A percentile compares a stretch with the other conserved stretches of the same genome.
Evolutionary conservation across 2,329 filamentous ascomycete species (phyloP).

Genomic region (Macrophomina pseudophaseolina): DNA sequence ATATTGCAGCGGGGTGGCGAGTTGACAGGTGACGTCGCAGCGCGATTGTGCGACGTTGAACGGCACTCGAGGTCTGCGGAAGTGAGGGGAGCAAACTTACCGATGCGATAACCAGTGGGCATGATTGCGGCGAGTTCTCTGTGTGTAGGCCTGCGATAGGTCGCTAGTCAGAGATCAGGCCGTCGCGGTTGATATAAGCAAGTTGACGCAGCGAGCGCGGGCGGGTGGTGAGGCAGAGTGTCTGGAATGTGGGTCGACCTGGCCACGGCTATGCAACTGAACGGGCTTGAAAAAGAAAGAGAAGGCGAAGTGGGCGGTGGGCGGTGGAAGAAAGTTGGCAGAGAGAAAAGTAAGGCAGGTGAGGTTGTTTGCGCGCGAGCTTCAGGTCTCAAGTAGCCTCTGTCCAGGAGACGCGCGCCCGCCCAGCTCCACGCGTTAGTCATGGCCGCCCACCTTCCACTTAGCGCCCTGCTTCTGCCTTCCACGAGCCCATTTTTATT

Average conservation of each 20-base stretch:
- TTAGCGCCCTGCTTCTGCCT: background rate
- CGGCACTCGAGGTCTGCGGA: background rate
- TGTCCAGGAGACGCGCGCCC: slow-evolving; percentile 9
- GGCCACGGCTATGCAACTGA: background rate
- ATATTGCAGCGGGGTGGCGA: slow-evolving; percentile 7
- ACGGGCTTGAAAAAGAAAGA: background rate
- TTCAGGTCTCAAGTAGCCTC: background rate
- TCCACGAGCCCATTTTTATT: background rate
- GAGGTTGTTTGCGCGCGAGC: slow-evolving; percentile 22
- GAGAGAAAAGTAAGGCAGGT: background rate
- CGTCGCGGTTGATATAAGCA: slow-evolving; percentile 3
- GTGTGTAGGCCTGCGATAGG: background rate
- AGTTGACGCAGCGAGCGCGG: background rate
- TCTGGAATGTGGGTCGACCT: background rate
- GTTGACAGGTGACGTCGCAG: slow-evolving; percentile 11
- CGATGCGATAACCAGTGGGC: slow-evolving; percentile 26
- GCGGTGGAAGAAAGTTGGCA: background rate
- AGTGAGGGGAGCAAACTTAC: slow-evolving; percentile 21
- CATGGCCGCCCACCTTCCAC: background rate
- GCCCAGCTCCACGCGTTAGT: slow-evolving; percentile 4
- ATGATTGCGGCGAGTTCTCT: slow-evolving; percentile 19
- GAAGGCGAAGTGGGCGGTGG: background rate
- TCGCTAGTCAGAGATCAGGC: slow-evolving; percentile 4
- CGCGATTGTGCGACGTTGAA: background rate
- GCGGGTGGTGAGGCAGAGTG: background rate